Conservation (phyloP, 1,284 basidiomycete species). For the Volvariella surrecta region DNA sequence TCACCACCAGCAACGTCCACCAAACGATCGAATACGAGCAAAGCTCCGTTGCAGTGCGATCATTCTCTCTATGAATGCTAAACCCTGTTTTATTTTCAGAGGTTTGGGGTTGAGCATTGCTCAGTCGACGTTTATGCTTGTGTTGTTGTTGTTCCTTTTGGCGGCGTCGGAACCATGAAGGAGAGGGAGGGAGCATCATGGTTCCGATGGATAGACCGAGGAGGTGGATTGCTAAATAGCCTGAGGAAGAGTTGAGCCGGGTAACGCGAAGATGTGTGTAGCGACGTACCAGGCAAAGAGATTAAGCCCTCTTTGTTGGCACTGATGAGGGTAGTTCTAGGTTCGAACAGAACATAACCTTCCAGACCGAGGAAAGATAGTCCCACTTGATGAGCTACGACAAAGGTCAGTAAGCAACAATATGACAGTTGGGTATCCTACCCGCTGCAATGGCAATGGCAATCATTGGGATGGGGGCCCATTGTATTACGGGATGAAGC, state of each 20-base stretch:
- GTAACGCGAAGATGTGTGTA: neutral
- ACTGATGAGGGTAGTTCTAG: slow-evolving; percentile 57
- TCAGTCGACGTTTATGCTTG: slow-evolving; percentile 12
- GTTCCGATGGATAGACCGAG: slow-evolving; percentile 81
- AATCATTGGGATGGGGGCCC: slow-evolving; percentile 53
- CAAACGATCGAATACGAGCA: slow-evolving; percentile 71
- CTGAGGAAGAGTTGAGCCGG: slow-evolving; percentile 30
- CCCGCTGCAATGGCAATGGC: slow-evolving; percentile 58
- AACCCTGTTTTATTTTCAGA: slow-evolving; percentile 14
- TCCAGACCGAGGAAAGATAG: slow-evolving; percentile 52
- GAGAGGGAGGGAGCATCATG: slow-evolving; percentile 71
- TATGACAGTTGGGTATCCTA: slow-evolving; percentile 25
- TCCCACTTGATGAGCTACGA: slow-evolving; percentile 59
- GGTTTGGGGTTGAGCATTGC: slow-evolving; percentile 6
- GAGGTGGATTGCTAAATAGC: slow-evolving; percentile 87
- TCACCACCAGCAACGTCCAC: slow-evolving; percentile 57
- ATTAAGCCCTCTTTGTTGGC: slow-evolving; percentile 91
- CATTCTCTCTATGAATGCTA: slow-evolving; percentile 40
- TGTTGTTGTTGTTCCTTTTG: slow-evolving; percentile 17
- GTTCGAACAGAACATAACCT: slow-evolving; percentile 55
- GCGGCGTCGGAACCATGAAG: slow-evolving; percentile 57
- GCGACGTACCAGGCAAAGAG: slow-evolving; percentile 58
- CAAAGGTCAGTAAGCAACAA: slow-evolving; percentile 4
- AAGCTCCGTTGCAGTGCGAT: slow-evolving; percentile 69
- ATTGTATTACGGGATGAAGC: slow-evolving; percentile 55